Evolutionary conservation across 202 grass and related monocot species (phyloP).

Genomic region (Carex arenaria): DNA sequence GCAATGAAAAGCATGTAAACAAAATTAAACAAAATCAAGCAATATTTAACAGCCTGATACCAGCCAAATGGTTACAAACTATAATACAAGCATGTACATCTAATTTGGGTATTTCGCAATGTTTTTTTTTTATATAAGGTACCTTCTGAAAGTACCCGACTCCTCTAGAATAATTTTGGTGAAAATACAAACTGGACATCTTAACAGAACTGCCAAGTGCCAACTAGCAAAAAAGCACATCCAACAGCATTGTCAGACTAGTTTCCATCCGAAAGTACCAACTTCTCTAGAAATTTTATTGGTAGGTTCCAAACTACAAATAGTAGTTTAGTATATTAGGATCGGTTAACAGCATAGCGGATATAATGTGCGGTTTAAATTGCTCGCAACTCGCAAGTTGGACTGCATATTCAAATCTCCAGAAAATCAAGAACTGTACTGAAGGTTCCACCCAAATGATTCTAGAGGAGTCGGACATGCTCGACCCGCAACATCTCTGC

Average conservation of each 20-base stretch:
- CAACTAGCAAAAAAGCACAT: not conserved
- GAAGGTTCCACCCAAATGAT: not conserved
- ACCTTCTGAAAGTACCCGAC: not conserved
- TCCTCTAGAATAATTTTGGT: not conserved
- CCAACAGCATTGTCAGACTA: not conserved
- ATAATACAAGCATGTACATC: not conserved
- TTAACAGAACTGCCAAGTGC: not conserved
- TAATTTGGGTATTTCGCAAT: not conserved
- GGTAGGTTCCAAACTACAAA: too few species aligned
- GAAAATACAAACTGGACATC: not conserved
- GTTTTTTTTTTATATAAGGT: not conserved
- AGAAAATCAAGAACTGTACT: not conserved
- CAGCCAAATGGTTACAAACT: not conserved
- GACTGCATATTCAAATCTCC: too few species aligned
- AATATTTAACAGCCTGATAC: not conserved
- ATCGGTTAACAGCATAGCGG: too few species aligned
- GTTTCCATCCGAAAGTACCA: not conserved
- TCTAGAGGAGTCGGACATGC: not conserved
- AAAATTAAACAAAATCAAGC: too few species aligned
- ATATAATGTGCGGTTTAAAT: too few species aligned
- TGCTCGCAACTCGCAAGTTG: too few species aligned
- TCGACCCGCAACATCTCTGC: conserved; percentile 53
- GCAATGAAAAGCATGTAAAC: too few species aligned
- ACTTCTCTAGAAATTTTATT: not conserved
- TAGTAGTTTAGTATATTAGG: too few species aligned